Percentiles rank a stretch among this genome's conserved stretches.
phyloP scores from a whole-genome alignment of 2,329 filamentous ascomycete genomes.

The Diatrype stigma region DNA sequence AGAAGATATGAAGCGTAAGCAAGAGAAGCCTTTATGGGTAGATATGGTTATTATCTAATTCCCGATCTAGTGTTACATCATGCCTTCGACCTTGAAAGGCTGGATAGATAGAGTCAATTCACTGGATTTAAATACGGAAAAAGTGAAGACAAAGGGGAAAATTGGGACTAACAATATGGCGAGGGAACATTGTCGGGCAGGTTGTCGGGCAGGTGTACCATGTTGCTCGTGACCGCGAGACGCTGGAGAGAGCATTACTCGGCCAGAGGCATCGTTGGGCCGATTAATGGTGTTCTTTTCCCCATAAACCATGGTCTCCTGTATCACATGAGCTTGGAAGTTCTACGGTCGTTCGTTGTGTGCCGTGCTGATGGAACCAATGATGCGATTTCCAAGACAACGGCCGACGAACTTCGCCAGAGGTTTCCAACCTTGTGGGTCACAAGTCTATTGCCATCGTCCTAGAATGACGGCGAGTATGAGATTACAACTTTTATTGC shows the following conservation, averaged over 20 bases:
- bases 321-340: constrained; percentile 4
- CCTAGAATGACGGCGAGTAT: constrained; percentile 6
- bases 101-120: constrained; percentile 7
- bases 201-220: constrained; percentile 3
- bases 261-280: constrained; percentile 3
- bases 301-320: constrained; percentile 8
- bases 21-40: constrained; percentile 7
- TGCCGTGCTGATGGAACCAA: constrained; percentile 1
- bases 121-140: constrained; percentile 1
- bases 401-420: not conserved
- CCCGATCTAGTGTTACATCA: constrained; percentile 6
- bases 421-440: not conserved
- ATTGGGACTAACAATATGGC: constrained; percentile 7
- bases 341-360: constrained; percentile 6
- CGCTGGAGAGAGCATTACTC: constrained; percentile 7
- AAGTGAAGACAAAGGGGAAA: constrained; percentile 3
- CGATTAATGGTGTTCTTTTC: constrained; percentile 6
- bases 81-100: constrained; percentile 7
- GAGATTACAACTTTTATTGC: too few relatives aligned
- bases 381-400: not conserved
- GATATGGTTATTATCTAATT: constrained; percentile 5
- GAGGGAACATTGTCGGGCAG: constrained; percentile 5
- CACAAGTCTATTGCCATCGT: constrained; percentile 8
- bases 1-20: constrained; percentile 5
- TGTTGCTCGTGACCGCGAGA: constrained; percentile 5